Evolutionary conservation across 2,329 filamentous ascomycete species (phyloP), one percentile per base, ranked within the genome.

Genomic region (Calonectria pseudoturangicola): DNA sequence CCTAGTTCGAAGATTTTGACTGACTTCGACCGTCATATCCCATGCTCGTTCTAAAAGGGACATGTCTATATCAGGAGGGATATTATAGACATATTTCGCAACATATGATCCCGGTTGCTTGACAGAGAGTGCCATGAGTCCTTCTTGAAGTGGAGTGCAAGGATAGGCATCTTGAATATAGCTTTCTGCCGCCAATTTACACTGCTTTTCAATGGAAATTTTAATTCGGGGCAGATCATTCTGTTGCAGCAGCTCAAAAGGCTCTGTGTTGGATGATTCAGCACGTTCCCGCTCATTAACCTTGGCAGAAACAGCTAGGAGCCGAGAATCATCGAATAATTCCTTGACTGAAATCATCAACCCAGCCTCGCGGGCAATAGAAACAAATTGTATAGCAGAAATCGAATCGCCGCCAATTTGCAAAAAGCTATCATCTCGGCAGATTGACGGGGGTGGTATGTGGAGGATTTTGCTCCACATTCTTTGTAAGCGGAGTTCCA

Each of bases 361-460:
- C 0, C 83, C 84, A 39, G 84, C 80, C 33, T 82, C 79, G 30
- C 86, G 80, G 2, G 85, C 84, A 27, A 83, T 82, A n/a, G 86
- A 83, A 4, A 88, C 87, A 5, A 89, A 76, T 71, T 85, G 87
- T 84, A 89, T 90, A 2, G 87, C 87, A 0, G 83, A 74, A 2
- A 89, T 83, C 0, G 87, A 89, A 75, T 89, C 86, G 27, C 88
- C 88, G 10, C 88, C 87, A 0, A 88, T 82, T 0, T 81, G 82
- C 81, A 89, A 87, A 77, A 89, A 89, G 78, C 85, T 87, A 72
- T 88, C 85, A 4, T 86, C 83, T 2, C 82, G 74, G 3, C 83
- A 82, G 33, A 88, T 85, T 4, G 77, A 73, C 2, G 82, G 76
- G 10, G 79, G 69, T 1, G 79, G 71, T 3, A 86, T 73, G 2